phyloP scores from a whole-genome alignment of 1,284 basidiomycete species.

The Apiotrichum veenhuisii region DNA sequence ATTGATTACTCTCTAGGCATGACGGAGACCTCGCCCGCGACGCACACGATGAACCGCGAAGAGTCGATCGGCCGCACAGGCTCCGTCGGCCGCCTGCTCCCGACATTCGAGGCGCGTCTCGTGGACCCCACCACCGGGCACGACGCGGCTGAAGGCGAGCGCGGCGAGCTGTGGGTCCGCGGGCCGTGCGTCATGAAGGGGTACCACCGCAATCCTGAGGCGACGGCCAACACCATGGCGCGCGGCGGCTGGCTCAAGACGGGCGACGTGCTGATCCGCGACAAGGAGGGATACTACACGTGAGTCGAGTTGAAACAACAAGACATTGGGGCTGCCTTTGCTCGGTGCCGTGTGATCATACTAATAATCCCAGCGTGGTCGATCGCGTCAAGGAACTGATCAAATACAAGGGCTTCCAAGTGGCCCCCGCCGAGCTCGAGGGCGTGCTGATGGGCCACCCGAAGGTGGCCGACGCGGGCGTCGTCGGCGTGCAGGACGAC shows the following conservation, averaged over 20 bases:
- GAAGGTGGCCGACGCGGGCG: constrained; percentile 64
- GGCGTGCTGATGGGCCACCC: constrained; percentile 67
- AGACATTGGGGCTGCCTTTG: too few species aligned
- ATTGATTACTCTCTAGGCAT: constrained; percentile 18
- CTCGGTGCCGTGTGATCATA: too few species aligned
- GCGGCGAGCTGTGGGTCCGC: constrained; percentile 75
- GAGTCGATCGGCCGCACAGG: constrained; percentile 52
- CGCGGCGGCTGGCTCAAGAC: constrained; percentile 71
- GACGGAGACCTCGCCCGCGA: constrained; percentile 43
- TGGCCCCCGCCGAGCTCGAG: constrained; percentile 79
- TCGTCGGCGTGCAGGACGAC: constrained; percentile 63
- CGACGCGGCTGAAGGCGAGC: constrained; percentile 54
- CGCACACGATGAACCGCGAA: constrained; percentile 7
- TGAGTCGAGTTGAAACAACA: too few species aligned
- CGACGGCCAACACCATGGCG: constrained; percentile 65
- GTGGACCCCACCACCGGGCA: constrained; percentile 58
- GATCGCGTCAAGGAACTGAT: constrained; percentile 69
- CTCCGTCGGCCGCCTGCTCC: constrained; percentile 66
- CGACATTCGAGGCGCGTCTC: constrained; percentile 72
- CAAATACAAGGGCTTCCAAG: constrained; percentile 65
- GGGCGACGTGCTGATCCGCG: constrained; percentile 65
- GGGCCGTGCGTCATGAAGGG: constrained; percentile 77
- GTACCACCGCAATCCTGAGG: constrained; percentile 61
- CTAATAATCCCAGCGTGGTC: constrained; percentile 44
- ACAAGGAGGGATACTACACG: constrained; percentile 56